phyloP scores from a whole-genome alignment of 2,329 filamentous ascomycete species.

The Chaetomium strumarium region DNA sequence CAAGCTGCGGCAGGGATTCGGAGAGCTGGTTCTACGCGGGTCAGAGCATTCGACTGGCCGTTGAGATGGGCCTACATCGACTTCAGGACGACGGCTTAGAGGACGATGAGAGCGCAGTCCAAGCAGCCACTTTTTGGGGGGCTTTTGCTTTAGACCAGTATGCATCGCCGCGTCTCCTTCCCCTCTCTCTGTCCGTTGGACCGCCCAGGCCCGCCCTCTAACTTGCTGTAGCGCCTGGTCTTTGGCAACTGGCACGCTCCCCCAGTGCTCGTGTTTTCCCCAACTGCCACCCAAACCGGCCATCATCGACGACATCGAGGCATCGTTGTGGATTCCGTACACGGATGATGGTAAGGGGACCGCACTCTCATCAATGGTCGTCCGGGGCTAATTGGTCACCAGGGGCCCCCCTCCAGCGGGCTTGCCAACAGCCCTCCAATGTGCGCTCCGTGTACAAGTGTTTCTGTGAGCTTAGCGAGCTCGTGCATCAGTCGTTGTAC shows the following conservation, averaged over 20 bases:
- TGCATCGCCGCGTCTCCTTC: constrained; percentile 28
- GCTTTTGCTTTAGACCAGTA: constrained; percentile 59
- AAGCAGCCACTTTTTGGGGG: constrained; percentile 56
- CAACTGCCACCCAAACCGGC: constrained; percentile 53
- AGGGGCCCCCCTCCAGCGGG: constrained; percentile 49
- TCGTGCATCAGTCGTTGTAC: constrained; percentile 66
- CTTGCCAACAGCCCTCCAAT: constrained; percentile 58
- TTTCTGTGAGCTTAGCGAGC: constrained; percentile 66
- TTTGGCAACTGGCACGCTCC: constrained; percentile 55
- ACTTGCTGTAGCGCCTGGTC: constrained; percentile 52
- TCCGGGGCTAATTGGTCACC: constrained; percentile 13
- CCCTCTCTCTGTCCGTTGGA: not conserved
- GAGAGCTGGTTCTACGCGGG: constrained; percentile 68
- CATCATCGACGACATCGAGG: constrained; percentile 55
- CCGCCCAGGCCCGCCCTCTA: constrained; percentile 15
- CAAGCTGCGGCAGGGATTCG: constrained; percentile 65
- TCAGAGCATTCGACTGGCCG: constrained; percentile 63
- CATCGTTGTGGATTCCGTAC: constrained; percentile 54
- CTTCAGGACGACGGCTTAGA: constrained; percentile 40
- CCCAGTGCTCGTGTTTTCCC: constrained; percentile 53
- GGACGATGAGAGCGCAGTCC: constrained; percentile 52
- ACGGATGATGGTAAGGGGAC: constrained; percentile 47
- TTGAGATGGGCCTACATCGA: constrained; percentile 65
- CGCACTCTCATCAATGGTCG: not conserved
- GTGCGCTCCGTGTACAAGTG: constrained; percentile 63